A percentile compares a stretch with the other conserved stretches of the same genome.
These are phyloP conservation scores for Blumeria graminis DNA, from an alignment of 2,329 filamentous ascomycete genomes.

Conservation along the genomic window DNA sequence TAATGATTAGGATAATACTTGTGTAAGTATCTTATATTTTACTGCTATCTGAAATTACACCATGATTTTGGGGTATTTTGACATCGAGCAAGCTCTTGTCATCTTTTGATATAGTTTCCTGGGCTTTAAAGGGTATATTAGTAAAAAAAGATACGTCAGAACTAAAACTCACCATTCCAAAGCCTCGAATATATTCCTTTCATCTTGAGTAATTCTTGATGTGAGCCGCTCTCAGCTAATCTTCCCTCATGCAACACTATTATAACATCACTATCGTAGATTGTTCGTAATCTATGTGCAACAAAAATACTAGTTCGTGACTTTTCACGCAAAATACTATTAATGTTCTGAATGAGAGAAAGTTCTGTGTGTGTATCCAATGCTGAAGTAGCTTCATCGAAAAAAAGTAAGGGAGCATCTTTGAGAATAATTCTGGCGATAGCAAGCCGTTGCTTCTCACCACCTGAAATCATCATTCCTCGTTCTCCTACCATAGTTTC, in stretches of 20 bases:
- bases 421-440: slow-evolving; percentile 68
- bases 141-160: background rate
- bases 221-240: slow-evolving; percentile 77
- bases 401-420: slow-evolving; percentile 75
- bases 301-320: slow-evolving; percentile 80
- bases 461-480: slow-evolving; percentile 88
- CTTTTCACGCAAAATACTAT: slow-evolving; percentile 75
- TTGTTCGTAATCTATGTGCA: slow-evolving; percentile 74
- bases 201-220: slow-evolving; percentile 55
- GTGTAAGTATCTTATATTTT: no score
- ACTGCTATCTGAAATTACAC: no score
- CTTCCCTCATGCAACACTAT: slow-evolving; percentile 67
- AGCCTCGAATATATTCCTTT: slow-evolving; percentile 69
- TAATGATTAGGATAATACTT: no score
- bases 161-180: slow-evolving; percentile 49
- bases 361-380: slow-evolving; percentile 87
- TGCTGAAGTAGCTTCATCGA: slow-evolving; percentile 83
- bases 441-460: slow-evolving; percentile 79
- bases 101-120: no score
- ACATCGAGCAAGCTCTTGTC: no score
- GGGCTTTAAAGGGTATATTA: background rate
- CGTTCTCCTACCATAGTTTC: slow-evolving; percentile 78
- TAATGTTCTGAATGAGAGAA: slow-evolving; percentile 74
- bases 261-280: slow-evolving; percentile 81
- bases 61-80: no score